Base-by-base conservation (phyloP, 1,139 yeast genomes). In the Candida smagusa region DNA sequence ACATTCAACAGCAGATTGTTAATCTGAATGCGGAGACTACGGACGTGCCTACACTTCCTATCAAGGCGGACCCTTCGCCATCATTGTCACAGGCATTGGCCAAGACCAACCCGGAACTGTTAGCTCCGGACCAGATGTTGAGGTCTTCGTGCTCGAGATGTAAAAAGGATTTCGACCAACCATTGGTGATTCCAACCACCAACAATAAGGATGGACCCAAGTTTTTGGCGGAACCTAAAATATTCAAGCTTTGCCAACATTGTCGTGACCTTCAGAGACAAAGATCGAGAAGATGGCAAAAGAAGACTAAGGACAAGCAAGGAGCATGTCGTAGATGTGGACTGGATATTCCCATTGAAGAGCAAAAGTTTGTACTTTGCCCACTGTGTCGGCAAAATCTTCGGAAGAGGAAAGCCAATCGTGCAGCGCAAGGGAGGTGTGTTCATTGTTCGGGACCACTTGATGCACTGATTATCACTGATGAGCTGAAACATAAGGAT, bases 321-420 rank as follows among this genome's bases (percentile, higher is more conserved):
- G 85, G 85, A 5, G 81, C 78, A 3, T 81, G 87, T 50, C 68
- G 83, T 37, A 59, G 87, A 34, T 81, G 87, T 62, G 86, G 84
- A 8, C 58, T 67, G 9, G 66, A 61, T 9, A 75, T 80, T 28
- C 78, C 80, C 0, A 56, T 59, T 2, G 77, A 77, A 19, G 69
- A 68, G 30, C 72, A 69, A 35, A 65, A 67, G 40, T 80, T 61
- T 55, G 85, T 79, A 1, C 59, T 81, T 37, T 81, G 87, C 59
- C 78, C 80, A 2, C 65, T 64, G 26, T 81, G 87, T 50, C 63
- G 87, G 28, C 70, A 65, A 48, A 71, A 72, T 36, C 61, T 80
- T 31, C 63, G 85, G 41, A 63, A 72, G 4, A 60, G 80, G 35
- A 81, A 81, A 49, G 78, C 79, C 0, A 69, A 66, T 42, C 60